Conservation (phyloP, 495 filamentous ascomycete genomes). For the Penicillium riverlandense region DNA sequence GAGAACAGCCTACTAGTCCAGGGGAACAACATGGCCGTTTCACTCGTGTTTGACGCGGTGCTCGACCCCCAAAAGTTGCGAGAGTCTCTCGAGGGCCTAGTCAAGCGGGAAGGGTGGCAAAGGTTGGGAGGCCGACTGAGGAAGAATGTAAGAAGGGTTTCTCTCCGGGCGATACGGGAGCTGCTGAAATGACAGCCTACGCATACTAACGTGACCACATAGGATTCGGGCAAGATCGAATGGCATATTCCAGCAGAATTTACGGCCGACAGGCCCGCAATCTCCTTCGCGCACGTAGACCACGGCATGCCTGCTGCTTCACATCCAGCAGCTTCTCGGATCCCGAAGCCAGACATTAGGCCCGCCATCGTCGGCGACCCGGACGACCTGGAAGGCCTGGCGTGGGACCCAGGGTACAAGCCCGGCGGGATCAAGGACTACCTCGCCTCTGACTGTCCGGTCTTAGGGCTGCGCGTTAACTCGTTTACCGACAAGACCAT, state of each 20-base stretch:
- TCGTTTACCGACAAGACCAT: conserved; percentile 44
- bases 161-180: no score
- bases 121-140: conserved; percentile 40
- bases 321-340: conserved; percentile 28
- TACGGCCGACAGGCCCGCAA: conserved; percentile 22
- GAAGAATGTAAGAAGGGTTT: conserved; percentile 22
- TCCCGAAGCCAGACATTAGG: conserved; percentile 7
- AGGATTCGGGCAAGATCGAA: conserved; percentile 28
- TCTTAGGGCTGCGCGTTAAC: conserved; percentile 40
- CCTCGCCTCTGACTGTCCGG: conserved; percentile 35
- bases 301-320: conserved; percentile 17
- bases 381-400: conserved; percentile 9
- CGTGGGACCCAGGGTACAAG: conserved; percentile 13
- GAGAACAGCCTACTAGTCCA: conserved; percentile 14
- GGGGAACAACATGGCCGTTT: conserved; percentile 18
- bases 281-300: conserved; percentile 28
- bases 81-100: conserved; percentile 26
- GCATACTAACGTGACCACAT: not conserved
- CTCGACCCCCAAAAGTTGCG: conserved; percentile 38
- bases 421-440: conserved; percentile 31
- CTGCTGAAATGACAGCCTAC: no score
- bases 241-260: conserved; percentile 38
- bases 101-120: conserved; percentile 34
- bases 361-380: conserved; percentile 13
- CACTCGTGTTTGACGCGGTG: conserved; percentile 43